These are phyloP conservation scores for Pleodorina starrii DNA, from an alignment of 139 green algal genomes.

Conservation along the genomic window DNA sequence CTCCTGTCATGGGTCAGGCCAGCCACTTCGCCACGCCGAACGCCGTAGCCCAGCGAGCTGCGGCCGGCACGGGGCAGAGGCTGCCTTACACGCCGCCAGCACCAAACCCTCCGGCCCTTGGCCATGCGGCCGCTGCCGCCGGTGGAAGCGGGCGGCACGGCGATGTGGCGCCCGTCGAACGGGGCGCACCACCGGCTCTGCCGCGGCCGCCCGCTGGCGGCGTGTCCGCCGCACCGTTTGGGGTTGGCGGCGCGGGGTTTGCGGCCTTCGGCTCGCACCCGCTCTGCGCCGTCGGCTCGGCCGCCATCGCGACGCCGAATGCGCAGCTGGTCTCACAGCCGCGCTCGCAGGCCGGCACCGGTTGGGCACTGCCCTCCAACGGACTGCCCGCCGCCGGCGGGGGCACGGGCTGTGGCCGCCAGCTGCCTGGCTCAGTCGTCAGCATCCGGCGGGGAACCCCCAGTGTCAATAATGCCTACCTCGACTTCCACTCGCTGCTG, in stretches of 20 bases:
- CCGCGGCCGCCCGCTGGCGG: too few relatives aligned
- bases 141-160: too few relatives aligned
- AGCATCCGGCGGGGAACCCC: slow-evolving; percentile 36
- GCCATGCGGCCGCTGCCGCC: too few relatives aligned
- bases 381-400: neutral
- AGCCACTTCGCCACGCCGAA: too few relatives aligned
- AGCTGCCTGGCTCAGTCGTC: slow-evolving; percentile 25
- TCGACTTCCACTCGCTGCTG: slow-evolving; percentile 19
- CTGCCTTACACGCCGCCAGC: too few relatives aligned
- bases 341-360: neutral
- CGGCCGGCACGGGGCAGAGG: too few relatives aligned
- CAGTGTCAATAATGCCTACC: slow-evolving; percentile 43
- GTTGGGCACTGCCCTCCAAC: neutral
- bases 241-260: neutral
- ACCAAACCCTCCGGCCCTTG: too few relatives aligned
- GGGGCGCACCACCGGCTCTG: too few relatives aligned
- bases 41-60: too few relatives aligned
- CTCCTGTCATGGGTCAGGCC: too few relatives aligned
- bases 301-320: neutral
- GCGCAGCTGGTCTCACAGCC: neutral
- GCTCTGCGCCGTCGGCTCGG: neutral
- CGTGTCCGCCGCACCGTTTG: neutral
- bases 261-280: too few relatives aligned
- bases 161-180: too few relatives aligned
- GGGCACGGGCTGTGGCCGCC: neutral